Evolutionary conservation across 2,329 filamentous ascomycete genomes (phyloP).

Genomic region (Aspergillus sp.): DNA sequence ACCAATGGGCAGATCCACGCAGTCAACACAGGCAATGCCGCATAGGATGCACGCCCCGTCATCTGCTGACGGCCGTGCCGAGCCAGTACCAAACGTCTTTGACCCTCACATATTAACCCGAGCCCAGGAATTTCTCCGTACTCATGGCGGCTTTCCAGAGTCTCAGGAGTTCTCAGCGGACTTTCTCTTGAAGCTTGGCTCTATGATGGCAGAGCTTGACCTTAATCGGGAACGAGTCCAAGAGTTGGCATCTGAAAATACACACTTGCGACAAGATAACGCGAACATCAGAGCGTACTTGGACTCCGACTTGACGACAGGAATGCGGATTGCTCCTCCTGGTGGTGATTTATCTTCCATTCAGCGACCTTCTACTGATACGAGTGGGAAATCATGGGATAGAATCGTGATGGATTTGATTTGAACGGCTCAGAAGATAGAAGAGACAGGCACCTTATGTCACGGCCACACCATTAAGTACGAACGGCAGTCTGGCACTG

Average conservation of each 20-base stretch:
- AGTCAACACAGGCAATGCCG: neutral
- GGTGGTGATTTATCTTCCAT: slow-evolving; percentile 4
- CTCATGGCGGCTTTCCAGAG: slow-evolving; percentile 13
- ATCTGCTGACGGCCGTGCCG: neutral
- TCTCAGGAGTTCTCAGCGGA: slow-evolving; percentile 17
- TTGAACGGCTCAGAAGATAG: slow-evolving; percentile 4
- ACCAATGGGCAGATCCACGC: neutral
- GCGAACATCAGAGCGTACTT: slow-evolving; percentile 22
- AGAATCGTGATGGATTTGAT: slow-evolving; percentile 26
- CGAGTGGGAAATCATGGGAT: slow-evolving; percentile 25
- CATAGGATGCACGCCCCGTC: neutral
- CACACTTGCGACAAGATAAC: slow-evolving; percentile 24
- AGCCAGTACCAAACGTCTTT: neutral
- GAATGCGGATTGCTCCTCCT: slow-evolving; percentile 10
- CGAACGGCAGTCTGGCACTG: neutral
- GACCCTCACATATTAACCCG: slow-evolving; percentile 1
- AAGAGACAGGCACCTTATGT: neutral
- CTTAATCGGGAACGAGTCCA: slow-evolving; percentile 21
- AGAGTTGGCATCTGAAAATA: slow-evolving; percentile 24
- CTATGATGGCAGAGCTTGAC: slow-evolving; percentile 25
- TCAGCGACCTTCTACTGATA: slow-evolving; percentile 14
- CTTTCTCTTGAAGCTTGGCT: slow-evolving; percentile 22
- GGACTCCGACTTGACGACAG: slow-evolving; percentile 14
- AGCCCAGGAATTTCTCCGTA: slow-evolving; percentile 12
- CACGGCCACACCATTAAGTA: neutral